phyloP scores from a whole-genome alignment of 768 basidiomycete species.

The Zangia roseola region DNA sequence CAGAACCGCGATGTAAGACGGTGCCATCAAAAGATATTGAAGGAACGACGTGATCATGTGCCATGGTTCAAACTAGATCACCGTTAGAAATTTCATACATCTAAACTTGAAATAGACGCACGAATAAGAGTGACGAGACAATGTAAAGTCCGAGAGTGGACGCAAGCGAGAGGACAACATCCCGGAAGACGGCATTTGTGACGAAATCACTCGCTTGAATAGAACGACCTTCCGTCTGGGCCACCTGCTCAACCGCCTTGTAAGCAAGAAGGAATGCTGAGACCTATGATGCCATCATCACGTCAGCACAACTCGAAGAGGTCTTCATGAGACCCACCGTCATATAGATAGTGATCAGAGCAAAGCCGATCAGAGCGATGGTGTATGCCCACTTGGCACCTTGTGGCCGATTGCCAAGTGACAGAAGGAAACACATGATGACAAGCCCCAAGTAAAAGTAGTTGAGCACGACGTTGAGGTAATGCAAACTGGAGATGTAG shows the following conservation, averaged over 20 bases:
- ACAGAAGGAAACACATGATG: conserved; percentile 82
- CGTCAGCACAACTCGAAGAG: neutral
- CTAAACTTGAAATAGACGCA: conserved; percentile 41
- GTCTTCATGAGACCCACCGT: conserved; percentile 50
- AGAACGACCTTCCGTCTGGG: conserved; percentile 41
- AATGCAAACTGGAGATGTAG: conserved; percentile 57
- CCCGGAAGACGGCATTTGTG: conserved; percentile 75
- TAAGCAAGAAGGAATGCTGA: conserved; percentile 81
- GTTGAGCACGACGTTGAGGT: conserved; percentile 74
- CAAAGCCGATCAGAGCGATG: conserved; percentile 82
- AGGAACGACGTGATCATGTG: conserved; percentile 97
- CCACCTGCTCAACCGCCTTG: conserved; percentile 70
- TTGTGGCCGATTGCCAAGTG: conserved; percentile 89
- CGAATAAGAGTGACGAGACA: conserved; percentile 78
- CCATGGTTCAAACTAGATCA: conserved; percentile 88
- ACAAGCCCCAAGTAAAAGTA: conserved; percentile 89
- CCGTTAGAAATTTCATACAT: neutral
- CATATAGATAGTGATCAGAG: conserved; percentile 94
- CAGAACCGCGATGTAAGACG: conserved; percentile 90
- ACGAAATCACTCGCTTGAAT: conserved; percentile 63
- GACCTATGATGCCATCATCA: conserved; percentile 41
- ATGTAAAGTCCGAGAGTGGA: conserved; percentile 92
- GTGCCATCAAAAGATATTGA: conserved; percentile 90
- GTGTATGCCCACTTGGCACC: conserved; percentile 89
- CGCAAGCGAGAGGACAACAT: conserved; percentile 80